Percentiles rank a stretch among this genome's conserved stretches.
Conservation (phyloP, 1,139 yeast species). For the Magnusiomyces clavatus region DNA sequence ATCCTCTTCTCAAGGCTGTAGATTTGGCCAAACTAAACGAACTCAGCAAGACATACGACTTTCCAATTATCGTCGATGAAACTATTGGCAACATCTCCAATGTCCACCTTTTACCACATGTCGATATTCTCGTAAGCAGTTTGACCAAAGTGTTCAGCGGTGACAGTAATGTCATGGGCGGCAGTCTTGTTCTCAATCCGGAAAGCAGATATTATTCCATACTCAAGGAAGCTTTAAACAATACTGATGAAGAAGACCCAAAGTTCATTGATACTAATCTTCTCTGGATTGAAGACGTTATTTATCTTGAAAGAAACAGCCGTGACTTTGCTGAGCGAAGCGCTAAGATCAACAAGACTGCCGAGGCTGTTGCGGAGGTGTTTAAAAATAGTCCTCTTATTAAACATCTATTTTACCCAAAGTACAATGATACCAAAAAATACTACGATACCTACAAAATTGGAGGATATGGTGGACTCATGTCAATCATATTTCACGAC, state of each 20-base stretch:
- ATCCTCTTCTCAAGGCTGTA: conserved; percentile 82
- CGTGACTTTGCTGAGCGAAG: conserved; percentile 77
- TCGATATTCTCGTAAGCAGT: conserved; percentile 81
- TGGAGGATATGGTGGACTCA: conserved; percentile 92
- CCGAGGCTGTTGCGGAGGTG: conserved; percentile 45
- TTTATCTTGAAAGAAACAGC: conserved; percentile 85
- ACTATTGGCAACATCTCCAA: conserved; percentile 89
- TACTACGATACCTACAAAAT: conserved; percentile 65
- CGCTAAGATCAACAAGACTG: conserved; percentile 54
- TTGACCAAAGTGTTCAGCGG: conserved; percentile 91
- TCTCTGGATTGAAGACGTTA: conserved; percentile 92
- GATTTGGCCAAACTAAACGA: conserved; percentile 54
- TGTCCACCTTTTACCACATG: conserved; percentile 70
- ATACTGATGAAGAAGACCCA: conserved; percentile 53
- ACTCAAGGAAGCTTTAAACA: conserved; percentile 44
- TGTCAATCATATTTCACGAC: conserved; percentile 66
- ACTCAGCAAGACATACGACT: conserved; percentile 61
- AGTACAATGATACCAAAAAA: conserved; percentile 42
- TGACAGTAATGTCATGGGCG: conserved; percentile 93
- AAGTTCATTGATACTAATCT: conserved; percentile 17
- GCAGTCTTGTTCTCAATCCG: conserved; percentile 75
- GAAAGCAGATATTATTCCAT: conserved; percentile 43
- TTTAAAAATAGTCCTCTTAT: conserved; percentile 36
- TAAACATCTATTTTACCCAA: conserved; percentile 66
- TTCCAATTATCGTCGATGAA: conserved; percentile 82